phyloP scores from a whole-genome alignment of 257 asterid genomes.

The Catharanthus roseus region DNA sequence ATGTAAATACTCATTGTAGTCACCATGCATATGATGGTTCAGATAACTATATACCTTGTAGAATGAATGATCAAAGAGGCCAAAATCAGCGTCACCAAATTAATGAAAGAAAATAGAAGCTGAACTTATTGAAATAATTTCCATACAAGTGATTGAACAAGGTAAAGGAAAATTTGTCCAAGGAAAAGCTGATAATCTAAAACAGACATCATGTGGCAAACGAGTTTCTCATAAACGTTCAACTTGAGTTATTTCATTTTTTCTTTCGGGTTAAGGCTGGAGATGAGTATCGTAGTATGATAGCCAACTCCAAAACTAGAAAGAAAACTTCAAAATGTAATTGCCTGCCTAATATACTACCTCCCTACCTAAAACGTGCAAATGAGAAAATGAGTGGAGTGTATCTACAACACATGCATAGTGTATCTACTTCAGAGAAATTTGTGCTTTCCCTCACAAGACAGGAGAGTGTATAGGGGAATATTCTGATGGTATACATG shows the following conservation, averaged over 20 bases:
- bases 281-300: not conserved
- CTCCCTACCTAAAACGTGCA: too few relatives aligned
- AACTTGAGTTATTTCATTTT: too few relatives aligned
- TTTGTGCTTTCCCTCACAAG: too few relatives aligned
- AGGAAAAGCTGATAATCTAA: not conserved
- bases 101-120: not conserved
- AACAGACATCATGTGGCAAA: not conserved
- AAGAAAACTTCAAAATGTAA: not conserved
- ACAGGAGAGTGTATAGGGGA: too few relatives aligned
- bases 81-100: not conserved
- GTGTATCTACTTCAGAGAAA: too few relatives aligned
- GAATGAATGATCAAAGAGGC: not conserved
- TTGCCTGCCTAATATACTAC: not conserved
- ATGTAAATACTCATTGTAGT: not conserved
- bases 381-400: too few relatives aligned
- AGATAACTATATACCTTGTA: not conserved
- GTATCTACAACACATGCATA: too few relatives aligned
- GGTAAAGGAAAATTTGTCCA: not conserved
- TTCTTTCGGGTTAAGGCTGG: not conserved
- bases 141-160: not conserved
- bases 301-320: not conserved
- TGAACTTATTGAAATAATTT: not conserved
- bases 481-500: too few relatives aligned
- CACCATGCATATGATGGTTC: not conserved
- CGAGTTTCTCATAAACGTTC: not conserved